phyloP scores from a whole-genome alignment of 495 filamentous ascomycete species.

The Filosporella fistucella region DNA sequence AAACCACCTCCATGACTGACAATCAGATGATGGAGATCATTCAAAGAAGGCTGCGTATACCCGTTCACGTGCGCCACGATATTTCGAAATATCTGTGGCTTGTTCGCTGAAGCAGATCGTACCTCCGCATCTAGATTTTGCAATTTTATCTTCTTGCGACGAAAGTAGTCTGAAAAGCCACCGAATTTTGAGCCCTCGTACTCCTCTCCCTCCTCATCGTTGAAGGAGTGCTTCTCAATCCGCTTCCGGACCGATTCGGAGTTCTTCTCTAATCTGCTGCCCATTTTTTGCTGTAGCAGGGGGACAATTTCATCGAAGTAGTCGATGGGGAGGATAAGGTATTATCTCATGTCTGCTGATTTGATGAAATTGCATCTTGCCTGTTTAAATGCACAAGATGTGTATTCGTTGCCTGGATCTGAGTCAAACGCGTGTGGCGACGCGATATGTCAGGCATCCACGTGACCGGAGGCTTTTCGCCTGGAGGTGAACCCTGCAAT shows the following conservation, averaged over 20 bases:
- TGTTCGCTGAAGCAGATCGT: constrained; percentile 57
- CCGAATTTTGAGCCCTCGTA: constrained; percentile 85
- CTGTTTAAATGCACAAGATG: background rate
- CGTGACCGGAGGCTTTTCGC: background rate
- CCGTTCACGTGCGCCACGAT: constrained; percentile 88
- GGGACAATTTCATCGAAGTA: no score
- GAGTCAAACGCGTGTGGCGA: background rate
- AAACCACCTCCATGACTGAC: constrained; percentile 90
- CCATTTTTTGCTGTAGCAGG: no score
- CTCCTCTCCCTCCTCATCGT: constrained; percentile 78
- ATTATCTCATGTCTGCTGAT: background rate
- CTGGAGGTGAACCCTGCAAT: no score
- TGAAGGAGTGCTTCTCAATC: constrained; percentile 65
- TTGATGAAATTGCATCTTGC: background rate
- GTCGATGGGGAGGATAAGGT: background rate
- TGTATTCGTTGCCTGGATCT: background rate
- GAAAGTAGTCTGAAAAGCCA: constrained; percentile 84
- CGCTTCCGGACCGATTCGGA: constrained; percentile 76
- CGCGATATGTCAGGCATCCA: background rate
- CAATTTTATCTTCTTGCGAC: constrained; percentile 90
- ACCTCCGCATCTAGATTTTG: constrained; percentile 88
- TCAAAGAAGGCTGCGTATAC: constrained; percentile 87
- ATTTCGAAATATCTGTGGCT: constrained; percentile 82
- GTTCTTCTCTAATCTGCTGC: constrained; percentile 70
- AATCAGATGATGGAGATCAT: constrained; percentile 79